Base-by-base conservation (phyloP, 345 rosid genomes). In the Noccaea bulbosa region DNA sequence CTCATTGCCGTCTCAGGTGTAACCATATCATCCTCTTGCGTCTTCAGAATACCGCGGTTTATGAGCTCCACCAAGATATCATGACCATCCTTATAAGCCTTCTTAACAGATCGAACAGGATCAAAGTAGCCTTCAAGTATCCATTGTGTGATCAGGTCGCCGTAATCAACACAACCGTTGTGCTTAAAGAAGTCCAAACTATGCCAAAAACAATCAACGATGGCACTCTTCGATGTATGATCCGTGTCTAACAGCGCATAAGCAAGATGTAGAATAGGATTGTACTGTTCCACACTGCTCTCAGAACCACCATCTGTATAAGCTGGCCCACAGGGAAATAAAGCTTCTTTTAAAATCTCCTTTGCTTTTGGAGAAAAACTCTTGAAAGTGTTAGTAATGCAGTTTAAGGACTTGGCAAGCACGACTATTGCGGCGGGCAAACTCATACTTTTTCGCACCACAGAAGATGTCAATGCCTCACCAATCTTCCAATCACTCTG, bases 81-180 rank as follows among this genome's bases (percentile, higher is more conserved):
- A 49, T 84, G 82, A 5, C 82, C 90, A 7, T 74, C 47, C 4
- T 56, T 50, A 52, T 84, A 86, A 1, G 87, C 82, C 44, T 52
- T 43, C 56, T 75, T 70, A 38, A 86, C 34, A 32, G 61, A 48
- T 51, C 66, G 69, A 38, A 49, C 5, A n/a, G 72, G 72, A 73
- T 43, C 85, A 24, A 86, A 82, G 12, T 60, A 83, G 39, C 90
- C 88, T 78, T 88, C 89, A 57, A 88, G 57, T 16, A 86, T 80
- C 90, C 87, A 86, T 11, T 78, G 71, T 14, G 82, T 39, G 40
- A 84, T 81, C 83, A 86, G 62, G 30, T 81, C 81, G 17, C 61
- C 53, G 69, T 73, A 82, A 61, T 83, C 41, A 38, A 82, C 67
- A 11, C 63, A 68, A 0, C 79, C 78, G 15, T 52, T 63, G 16